Base-by-base conservation (phyloP, 805 yeast genomes). In the Wickerhamiella domercqiae region DNA sequence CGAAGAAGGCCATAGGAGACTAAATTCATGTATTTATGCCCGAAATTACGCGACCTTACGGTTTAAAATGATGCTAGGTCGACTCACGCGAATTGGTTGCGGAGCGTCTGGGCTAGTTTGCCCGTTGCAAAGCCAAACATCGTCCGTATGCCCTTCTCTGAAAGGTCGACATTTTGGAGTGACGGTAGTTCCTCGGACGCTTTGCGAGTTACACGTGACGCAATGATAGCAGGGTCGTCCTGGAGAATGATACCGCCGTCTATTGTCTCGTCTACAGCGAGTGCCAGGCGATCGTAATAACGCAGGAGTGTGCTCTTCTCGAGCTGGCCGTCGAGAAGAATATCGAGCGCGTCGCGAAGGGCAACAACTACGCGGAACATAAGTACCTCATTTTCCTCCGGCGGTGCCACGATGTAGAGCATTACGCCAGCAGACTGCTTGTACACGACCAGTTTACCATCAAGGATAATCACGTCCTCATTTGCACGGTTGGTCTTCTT, bases 241-340 rank as follows among this genome's bases (percentile, higher is more conserved):
- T 90, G 96, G 48, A 90, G 67, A 39, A 90, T 74, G 45, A 90
- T 73, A 29, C 97, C 98, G 54, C 86, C 93, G 55, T 90, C 98
- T 35, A 90, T 66, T 7, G 93, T 70, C 60, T 90, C 97, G 57
- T 90, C 98, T 32, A 86, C 70, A 3, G 93, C 81, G 56, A 90
- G 68, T 32, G 82, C 66, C 28, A 84, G 78, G 66, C 81, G 67
- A 59, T 90, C 98, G 55, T 78, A 90, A 55, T 77, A 72, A 46
- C 81, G 94, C 50, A 75, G 70, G 33, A 87, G 62, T 3, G 86
- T 70, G 47, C 75, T 68, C 56, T 75, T 81, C 59, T 90, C 97
- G 44, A 86, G 63, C 11, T 79, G 66, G 44, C 62, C 56, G 39
- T 69, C 73, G 43, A 86, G 64, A 35, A 86, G 68, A 41, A 81